Conservation (phyloP, 2,329 filamentous ascomycete genomes). For the Aspergillus niger region DNA sequence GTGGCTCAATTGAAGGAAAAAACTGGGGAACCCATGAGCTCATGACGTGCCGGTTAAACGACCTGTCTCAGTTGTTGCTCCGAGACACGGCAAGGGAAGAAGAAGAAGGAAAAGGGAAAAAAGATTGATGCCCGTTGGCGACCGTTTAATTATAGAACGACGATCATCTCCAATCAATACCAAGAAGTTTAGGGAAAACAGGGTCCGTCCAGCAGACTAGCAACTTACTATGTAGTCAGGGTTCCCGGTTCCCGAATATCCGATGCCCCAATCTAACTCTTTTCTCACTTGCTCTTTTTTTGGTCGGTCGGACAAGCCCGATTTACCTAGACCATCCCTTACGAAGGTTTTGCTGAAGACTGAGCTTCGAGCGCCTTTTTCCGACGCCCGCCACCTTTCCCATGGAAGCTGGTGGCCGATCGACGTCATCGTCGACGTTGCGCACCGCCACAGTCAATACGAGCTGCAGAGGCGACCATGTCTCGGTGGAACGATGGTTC, state of each 20-base stretch:
- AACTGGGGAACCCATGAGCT: neutral
- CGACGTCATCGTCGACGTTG: neutral
- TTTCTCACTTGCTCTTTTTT: too few relatives aligned
- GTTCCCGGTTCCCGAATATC: neutral
- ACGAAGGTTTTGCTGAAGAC: neutral
- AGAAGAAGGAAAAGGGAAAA: too few relatives aligned
- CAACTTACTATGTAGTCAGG: too few relatives aligned
- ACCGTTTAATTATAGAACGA: slow-evolving; percentile 1
- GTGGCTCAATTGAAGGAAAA: neutral
- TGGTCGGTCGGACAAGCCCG: neutral
- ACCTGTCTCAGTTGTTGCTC: neutral
- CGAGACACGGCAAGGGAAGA: neutral
- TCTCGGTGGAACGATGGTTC: neutral
- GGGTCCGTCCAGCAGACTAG: too few relatives aligned
- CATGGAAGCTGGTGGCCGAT: neutral
- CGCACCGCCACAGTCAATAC: neutral
- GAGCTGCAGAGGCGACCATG: neutral
- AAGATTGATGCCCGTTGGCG: too few relatives aligned
- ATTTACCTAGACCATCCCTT: too few relatives aligned
- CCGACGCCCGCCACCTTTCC: neutral
- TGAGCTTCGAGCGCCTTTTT: neutral
- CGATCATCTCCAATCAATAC: neutral
- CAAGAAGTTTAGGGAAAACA: neutral
- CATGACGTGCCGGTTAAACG: neutral
- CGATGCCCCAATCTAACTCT: neutral